These are phyloP conservation scores for Saururus chinensis DNA, from an alignment of 164 flowering plant genomes.

Conservation along the genomic window DNA sequence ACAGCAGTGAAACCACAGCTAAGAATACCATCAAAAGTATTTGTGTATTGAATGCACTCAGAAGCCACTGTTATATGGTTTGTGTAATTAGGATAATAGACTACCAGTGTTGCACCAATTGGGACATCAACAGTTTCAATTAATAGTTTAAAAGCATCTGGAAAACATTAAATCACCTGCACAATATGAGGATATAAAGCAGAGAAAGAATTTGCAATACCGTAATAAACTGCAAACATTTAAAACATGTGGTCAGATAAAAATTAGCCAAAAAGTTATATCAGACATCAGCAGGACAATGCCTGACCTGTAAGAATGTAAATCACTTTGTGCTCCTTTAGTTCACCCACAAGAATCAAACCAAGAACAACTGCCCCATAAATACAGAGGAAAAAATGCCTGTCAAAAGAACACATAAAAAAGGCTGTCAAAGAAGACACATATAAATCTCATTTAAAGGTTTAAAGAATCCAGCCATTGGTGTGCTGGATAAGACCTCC, in stretches of 20 bases:
- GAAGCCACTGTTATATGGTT: constrained; percentile 61
- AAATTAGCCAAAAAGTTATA: not conserved
- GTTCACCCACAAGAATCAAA: constrained; percentile 69
- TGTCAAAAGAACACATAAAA: constrained; percentile 16
- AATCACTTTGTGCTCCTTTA: constrained; percentile 56
- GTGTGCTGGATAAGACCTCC: too few species aligned
- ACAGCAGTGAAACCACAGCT: constrained; percentile 56
- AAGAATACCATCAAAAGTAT: constrained; percentile 86
- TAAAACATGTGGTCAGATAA: not conserved
- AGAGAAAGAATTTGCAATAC: constrained; percentile 62
- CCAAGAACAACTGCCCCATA: constrained; percentile 66
- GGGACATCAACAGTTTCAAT: not conserved
- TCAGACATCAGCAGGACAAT: not conserved
- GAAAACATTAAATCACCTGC: constrained; percentile 39
- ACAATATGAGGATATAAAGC: constrained; percentile 76
- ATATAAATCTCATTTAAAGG: not conserved
- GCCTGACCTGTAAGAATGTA: constrained; percentile 63
- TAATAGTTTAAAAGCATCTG: not conserved
- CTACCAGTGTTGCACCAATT: not conserved
- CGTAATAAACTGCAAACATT: constrained; percentile 70
- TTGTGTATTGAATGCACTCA: constrained; percentile 84
- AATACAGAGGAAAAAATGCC: constrained; percentile 87
- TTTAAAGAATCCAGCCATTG: too few species aligned
- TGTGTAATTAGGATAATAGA: not conserved
- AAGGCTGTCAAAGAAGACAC: not conserved